Evolutionary conservation across 1,139 yeast species (phyloP).

Genomic region (Lizanozyma gosingica): DNA sequence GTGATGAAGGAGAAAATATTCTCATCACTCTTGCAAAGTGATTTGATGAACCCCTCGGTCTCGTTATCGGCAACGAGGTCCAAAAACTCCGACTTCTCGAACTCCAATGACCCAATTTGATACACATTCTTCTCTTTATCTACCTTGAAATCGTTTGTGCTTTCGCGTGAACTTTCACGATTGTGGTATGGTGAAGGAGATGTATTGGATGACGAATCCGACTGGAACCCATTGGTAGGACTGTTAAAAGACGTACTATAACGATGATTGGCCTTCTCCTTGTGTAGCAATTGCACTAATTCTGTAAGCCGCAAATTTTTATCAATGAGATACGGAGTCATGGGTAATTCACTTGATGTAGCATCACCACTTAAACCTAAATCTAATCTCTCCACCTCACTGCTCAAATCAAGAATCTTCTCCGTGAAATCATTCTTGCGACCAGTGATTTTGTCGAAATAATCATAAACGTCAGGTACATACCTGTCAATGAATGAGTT

Average conservation of each 20-base stretch:
- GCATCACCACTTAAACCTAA: conserved; percentile 38
- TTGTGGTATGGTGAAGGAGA: neutral
- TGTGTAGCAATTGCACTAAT: conserved; percentile 37
- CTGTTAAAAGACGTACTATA: neutral
- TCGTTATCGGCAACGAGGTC: conserved; percentile 40
- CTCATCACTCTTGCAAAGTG: conserved; percentile 36
- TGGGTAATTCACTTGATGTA: conserved; percentile 49
- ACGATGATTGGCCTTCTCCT: conserved; percentile 2
- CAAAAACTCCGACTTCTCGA: conserved; percentile 41
- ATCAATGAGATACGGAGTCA: conserved; percentile 62
- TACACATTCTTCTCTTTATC: conserved; percentile 21
- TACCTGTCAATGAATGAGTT: conserved; percentile 58
- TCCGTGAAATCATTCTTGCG: conserved; percentile 59
- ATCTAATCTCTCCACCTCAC: conserved; percentile 44
- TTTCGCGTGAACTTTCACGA: neutral
- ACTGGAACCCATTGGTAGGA: neutral
- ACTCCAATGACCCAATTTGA: conserved; percentile 47
- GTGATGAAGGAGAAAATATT: conserved; percentile 38
- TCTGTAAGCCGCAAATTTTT: conserved; percentile 55
- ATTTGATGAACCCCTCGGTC: conserved; percentile 43
- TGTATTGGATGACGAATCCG: neutral
- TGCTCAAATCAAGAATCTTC: conserved; percentile 48
- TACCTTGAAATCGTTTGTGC: neutral
- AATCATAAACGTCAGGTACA: conserved; percentile 50
- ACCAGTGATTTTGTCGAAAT: conserved; percentile 66